These are phyloP conservation scores for Metarhizium guizhouense DNA, from an alignment of 2,329 filamentous ascomycete species.

Conservation along the genomic window DNA sequence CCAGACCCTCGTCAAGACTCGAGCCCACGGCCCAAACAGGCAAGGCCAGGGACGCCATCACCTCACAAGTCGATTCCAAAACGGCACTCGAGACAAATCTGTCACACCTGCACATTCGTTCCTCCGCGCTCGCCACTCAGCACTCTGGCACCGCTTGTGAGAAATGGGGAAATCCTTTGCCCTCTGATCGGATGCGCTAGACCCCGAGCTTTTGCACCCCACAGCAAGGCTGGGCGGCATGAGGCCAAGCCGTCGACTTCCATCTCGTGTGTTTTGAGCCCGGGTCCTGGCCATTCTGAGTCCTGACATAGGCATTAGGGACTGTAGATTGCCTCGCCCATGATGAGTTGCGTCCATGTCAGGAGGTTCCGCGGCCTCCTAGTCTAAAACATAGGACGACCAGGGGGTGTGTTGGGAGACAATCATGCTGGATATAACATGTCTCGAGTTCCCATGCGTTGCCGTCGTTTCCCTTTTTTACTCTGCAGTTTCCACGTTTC, in stretches of 20 bases:
- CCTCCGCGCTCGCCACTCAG: constrained; percentile 4
- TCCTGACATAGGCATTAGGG: too few relatives aligned
- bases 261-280: background rate
- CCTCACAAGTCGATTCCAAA: constrained; percentile 14
- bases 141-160: constrained; percentile 3
- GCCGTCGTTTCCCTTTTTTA: constrained; percentile 1
- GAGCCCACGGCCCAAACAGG: constrained; percentile 8
- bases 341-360: background rate
- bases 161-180: too few relatives aligned
- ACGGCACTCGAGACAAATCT: constrained; percentile 26
- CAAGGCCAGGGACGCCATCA: constrained; percentile 2
- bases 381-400: constrained; percentile 14
- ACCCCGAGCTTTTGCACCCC: constrained; percentile 5
- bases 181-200: constrained; percentile 10
- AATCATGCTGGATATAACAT: constrained; percentile 11
- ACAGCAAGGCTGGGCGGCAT: background rate
- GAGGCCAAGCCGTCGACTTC: constrained; percentile 2
- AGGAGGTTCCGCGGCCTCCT: background rate
- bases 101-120: constrained; percentile 18
- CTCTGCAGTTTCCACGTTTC: constrained; percentile 12
- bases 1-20: background rate
- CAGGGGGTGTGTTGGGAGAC: constrained; percentile 1
- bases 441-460: constrained; percentile 5
- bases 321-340: background rate
- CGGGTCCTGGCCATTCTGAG: too few relatives aligned